Evolutionary conservation across 2,329 filamentous ascomycete species (phyloP), one percentile per base, ranked within the genome.

Genomic region (Endoconidiophora laricicola): DNA sequence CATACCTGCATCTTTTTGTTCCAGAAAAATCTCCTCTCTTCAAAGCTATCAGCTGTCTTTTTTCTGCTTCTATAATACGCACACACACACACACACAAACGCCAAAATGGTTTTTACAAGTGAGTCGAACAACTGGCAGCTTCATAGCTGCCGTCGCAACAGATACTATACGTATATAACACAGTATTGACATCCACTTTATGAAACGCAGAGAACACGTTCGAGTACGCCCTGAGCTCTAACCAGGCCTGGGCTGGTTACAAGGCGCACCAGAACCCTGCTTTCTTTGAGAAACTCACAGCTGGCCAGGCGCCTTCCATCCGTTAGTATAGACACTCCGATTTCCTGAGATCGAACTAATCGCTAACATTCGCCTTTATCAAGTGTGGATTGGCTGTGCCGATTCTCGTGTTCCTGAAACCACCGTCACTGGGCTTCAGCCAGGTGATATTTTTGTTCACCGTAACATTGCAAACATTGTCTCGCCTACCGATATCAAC

Each of bases 361-460:
- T n/a, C 29, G 24, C 48, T 29, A 29, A 33, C 39, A 7, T 23
- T 43, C 6, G 18, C 7, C 18, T 20, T 40, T 14, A 10, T 22
- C 43, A 51, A 76, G 72, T 93, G 52, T 93, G 86, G 86, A 75
- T 93, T 56, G 86, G 86, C 53, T 94, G 86, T 68, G 83, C 84
- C 58, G 86, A 93, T 69, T 86, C 81, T 38, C 83, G 86, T 56
- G 81, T 85, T 57, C 86, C 86, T 1, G 86, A 91, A 65, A 90
- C 84, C 4, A 86, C 80, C 45, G 74, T 94, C 59, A 74, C 88
- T 24, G 80, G 82, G 59, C 72, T 86, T 52, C 73, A 85, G 59
- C 84, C 86, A 2, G 86, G 86, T 53, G 85, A 93, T 58, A 79
- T 93, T 57, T 93, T 93, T 63, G 82, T 86, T 48, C 86, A 93